Evolutionary conservation across 805 yeast species (phyloP).

Genomic region (Schwanniomyces sp.): DNA sequence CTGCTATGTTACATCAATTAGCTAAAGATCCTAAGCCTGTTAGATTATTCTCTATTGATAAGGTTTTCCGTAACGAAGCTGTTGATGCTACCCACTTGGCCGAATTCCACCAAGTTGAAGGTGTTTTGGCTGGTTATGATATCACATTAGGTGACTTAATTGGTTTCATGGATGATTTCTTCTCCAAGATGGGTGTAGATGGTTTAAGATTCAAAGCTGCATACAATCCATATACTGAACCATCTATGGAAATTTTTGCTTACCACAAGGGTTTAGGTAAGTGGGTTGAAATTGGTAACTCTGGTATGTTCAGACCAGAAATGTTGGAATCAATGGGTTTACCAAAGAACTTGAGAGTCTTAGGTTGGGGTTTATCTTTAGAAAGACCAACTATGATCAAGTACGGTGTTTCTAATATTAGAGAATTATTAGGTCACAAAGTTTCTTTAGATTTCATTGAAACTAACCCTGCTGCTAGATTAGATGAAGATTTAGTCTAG

Average conservation of each 20-base stretch:
- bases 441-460: conserved; percentile 93
- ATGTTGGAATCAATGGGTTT: conserved; percentile 98
- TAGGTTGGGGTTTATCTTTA: conserved; percentile 96
- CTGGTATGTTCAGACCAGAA: conserved; percentile 99
- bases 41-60: conserved; percentile 91
- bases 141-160: conserved; percentile 93
- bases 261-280: conserved; percentile 92
- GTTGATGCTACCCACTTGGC: conserved; percentile 99
- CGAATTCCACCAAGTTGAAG: conserved; percentile 99
- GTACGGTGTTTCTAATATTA: conserved; percentile 90
- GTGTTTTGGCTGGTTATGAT: conserved; percentile 96
- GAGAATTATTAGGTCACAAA: conserved; percentile 97
- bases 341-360: conserved; percentile 88
- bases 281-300: conserved; percentile 99
- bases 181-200: conserved; percentile 94
- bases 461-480: conserved; percentile 95
- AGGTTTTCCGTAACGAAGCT: conserved; percentile 99
- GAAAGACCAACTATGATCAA: conserved; percentile 99
- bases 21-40: conserved; percentile 88
- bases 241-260: conserved; percentile 95
- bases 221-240: conserved; percentile 98
- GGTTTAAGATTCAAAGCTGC: conserved; percentile 97
- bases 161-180: conserved; percentile 97
- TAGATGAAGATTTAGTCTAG: conserved; percentile 57
- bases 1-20: conserved; percentile 80